phyloP scores from a whole-genome alignment of 2,329 filamentous ascomycete species.

The Diplocarpon rosae region DNA sequence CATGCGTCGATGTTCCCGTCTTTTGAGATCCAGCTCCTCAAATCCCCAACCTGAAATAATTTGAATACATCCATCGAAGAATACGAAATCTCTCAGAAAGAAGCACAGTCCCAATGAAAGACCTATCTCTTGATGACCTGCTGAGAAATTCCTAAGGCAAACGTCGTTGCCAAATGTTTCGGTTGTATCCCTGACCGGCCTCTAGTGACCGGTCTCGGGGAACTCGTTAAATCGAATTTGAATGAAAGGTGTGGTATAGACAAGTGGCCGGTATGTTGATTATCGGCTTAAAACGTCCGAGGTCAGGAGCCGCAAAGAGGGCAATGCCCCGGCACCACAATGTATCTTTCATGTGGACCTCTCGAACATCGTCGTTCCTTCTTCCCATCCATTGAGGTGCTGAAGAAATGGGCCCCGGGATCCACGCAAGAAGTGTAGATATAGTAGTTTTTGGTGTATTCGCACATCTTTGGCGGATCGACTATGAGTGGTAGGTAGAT shows the following conservation, averaged over 20 bases:
- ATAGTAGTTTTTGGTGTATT: slow-evolving; percentile 66
- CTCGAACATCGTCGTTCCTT: slow-evolving; percentile 46
- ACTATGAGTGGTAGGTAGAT: neutral
- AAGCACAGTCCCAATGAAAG: neutral
- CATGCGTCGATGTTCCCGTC: slow-evolving; percentile 3
- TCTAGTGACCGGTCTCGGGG: neutral
- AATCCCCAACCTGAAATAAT: slow-evolving; percentile 1
- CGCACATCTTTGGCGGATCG: slow-evolving; percentile 34
- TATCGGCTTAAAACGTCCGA: neutral
- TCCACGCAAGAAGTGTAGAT: slow-evolving; percentile 62
- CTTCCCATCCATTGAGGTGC: slow-evolving; percentile 56
- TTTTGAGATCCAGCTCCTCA: slow-evolving; percentile 13
- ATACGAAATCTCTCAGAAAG: neutral
- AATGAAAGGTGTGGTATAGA: neutral
- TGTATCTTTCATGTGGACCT: slow-evolving; percentile 64
- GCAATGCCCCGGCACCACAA: slow-evolving; percentile 55
- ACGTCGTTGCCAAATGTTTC: slow-evolving; percentile 4
- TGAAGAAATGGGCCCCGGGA: slow-evolving; percentile 60
- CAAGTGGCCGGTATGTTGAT: slow-evolving; percentile 1
- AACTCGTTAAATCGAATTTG: slow-evolving; percentile 1
- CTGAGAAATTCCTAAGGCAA: slow-evolving; percentile 8
- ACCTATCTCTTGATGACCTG: slow-evolving; percentile 12
- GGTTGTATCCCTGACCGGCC: neutral
- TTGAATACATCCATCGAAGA: slow-evolving; percentile 9
- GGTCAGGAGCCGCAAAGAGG: slow-evolving; percentile 34